Evolutionary conservation across 2,329 filamentous ascomycete species (phyloP), one percentile per base, ranked within the genome.

Genomic region (Colletotrichum cordylinicola): DNA sequence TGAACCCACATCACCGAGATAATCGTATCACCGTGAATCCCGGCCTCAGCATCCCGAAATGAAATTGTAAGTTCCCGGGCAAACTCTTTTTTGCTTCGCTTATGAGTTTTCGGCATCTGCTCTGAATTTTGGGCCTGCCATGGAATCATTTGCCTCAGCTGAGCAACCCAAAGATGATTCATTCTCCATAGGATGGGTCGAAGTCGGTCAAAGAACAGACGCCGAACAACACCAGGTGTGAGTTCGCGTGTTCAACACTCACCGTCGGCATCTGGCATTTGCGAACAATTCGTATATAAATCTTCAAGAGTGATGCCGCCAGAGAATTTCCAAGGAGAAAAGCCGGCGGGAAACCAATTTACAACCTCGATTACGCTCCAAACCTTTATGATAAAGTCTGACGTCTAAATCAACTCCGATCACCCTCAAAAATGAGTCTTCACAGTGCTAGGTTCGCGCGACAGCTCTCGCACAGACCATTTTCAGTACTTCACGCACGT

Each of bases 51-150:
- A 61, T 24, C 58, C 58, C 18, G 15, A 58, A 16, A 29, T 56
- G 12, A 61, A 33, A 33, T n/a, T 33, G 18, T 8, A n/a, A 33
- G 18, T 18, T 6, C 29, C n/a, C 29, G 16, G n/a, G 1, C 58
- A 48, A n/a, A 18, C 1, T n/a, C 0, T 35, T 61, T 16, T 3
- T 35, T 13, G 18, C 3, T 2, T 52, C 43, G 43, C n/a, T 0
- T 52, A 52, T 13, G 43, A 1, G n/a, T 2, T 0, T 52, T 52
- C 43, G 43, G 43, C 10, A 13, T 52, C 43, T 52, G 43, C n/a
- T 21, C 0, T 21, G 43, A 52, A 21, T 8, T 13, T 21, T 21
- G n/a, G 8, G n/a, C 43, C n/a, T 52, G 43, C n/a, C 6, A 21
- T 52, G 6, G 10, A 52, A 52, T 12, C 43, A 52, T 52, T 52